Evolutionary conservation across 2,329 filamentous ascomycete genomes (phyloP).

Genomic region (Fusarium gaditjirri): DNA sequence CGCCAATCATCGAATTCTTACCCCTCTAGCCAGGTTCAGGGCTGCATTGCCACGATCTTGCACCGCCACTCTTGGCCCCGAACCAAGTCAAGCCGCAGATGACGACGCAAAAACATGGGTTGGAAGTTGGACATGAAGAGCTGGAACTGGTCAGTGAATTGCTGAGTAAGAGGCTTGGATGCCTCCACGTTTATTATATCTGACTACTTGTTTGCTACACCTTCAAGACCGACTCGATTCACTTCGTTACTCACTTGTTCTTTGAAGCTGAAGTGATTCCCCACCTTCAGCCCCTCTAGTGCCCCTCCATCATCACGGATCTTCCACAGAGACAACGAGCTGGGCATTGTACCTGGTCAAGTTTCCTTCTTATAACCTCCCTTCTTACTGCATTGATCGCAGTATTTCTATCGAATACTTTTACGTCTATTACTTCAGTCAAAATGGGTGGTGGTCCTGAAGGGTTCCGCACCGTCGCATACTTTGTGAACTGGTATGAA

Average conservation of each 20-base stretch:
- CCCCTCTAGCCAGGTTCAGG: background rate
- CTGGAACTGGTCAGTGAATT: constrained; percentile 5
- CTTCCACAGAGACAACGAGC: constrained; percentile 13
- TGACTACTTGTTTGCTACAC: constrained; percentile 8
- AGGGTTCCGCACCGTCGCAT: constrained; percentile 74
- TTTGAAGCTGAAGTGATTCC: constrained; percentile 22
- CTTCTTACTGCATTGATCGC: constrained; percentile 5
- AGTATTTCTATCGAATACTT: constrained; percentile 21
- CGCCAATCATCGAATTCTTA: fast-evolving
- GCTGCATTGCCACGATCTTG: constrained; percentile 29
- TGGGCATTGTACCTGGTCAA: constrained; percentile 20
- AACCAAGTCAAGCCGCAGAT: constrained; percentile 34
- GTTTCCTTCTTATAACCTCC: constrained; percentile 17
- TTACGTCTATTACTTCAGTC: background rate
- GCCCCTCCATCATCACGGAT: constrained; percentile 39
- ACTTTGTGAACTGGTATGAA: constrained; percentile 75
- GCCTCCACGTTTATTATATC: constrained; percentile 29
- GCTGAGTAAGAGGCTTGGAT: constrained; percentile 37
- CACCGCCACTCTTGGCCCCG: constrained; percentile 36
- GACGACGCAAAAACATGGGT: constrained; percentile 34
- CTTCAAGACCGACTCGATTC: background rate
- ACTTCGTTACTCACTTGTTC: background rate
- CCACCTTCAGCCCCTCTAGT: constrained; percentile 26
- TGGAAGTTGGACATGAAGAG: constrained; percentile 8
- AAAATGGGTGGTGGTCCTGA: constrained; percentile 58